Evolutionary conservation across 2,329 filamentous ascomycete species (phyloP).

Genomic region (Sarocladiaceae sp.): DNA sequence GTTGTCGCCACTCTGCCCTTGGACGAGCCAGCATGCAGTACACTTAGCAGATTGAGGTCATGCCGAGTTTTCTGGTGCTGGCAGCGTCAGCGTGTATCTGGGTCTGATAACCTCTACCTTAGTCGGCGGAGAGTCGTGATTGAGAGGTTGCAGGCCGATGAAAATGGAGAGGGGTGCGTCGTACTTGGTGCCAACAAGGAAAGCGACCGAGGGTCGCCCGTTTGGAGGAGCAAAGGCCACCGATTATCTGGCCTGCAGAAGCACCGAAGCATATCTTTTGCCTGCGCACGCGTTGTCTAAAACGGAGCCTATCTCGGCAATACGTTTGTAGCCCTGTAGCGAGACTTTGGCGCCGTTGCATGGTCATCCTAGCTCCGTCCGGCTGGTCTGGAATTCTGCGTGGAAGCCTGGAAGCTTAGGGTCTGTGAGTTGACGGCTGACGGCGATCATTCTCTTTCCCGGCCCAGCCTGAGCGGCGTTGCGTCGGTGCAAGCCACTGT

Average conservation of each 20-base stretch:
- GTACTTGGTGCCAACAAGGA: neutral
- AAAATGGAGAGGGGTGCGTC: neutral
- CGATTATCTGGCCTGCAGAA: neutral
- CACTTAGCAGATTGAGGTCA: neutral
- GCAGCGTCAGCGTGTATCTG: neutral
- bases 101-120: neutral
- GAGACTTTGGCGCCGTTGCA: neutral
- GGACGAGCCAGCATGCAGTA: too few relatives aligned
- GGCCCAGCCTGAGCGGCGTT: neutral
- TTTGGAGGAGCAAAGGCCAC: neutral
- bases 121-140: neutral
- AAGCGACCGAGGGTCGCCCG: constrained; percentile 5
- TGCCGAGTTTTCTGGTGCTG: neutral
- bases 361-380: neutral
- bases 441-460: neutral
- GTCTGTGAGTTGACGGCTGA: neutral
- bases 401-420: constrained; percentile 2
- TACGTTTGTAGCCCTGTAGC: neutral
- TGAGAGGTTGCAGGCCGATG: neutral
- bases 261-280: neutral
- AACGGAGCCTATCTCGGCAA: constrained; percentile 6
- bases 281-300: neutral
- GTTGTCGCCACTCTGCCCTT: neutral
- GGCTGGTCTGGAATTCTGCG: constrained; percentile 1
- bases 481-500: neutral